Percentiles rank a stretch among this genome's conserved stretches.
Conservation (phyloP, 2,329 filamentous ascomycete species). For the Xylariaceae sp. region DNA sequence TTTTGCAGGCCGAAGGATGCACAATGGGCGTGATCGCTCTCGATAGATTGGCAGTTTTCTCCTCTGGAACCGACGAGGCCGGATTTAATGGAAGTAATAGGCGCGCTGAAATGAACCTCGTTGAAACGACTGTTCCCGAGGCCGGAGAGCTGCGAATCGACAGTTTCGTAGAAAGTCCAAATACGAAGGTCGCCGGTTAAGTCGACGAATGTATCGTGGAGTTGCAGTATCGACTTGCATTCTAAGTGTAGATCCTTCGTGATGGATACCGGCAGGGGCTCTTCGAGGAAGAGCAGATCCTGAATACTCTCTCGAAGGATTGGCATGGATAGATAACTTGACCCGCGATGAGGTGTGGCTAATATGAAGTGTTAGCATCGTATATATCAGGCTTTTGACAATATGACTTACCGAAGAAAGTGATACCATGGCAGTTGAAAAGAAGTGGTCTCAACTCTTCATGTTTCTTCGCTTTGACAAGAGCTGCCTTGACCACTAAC, state of each 20-base stretch:
- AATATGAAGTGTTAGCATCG: slow-evolving; percentile 11
- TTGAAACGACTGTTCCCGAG: slow-evolving; percentile 32
- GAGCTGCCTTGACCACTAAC: slow-evolving; percentile 51
- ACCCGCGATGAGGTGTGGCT: slow-evolving; percentile 58
- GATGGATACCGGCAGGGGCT: slow-evolving; percentile 45
- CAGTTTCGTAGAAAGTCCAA: slow-evolving; percentile 59
- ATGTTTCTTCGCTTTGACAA: slow-evolving; percentile 42
- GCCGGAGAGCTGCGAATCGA: slow-evolving; percentile 52
- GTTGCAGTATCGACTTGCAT: slow-evolving; percentile 42
- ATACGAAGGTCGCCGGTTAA: slow-evolving; percentile 53
- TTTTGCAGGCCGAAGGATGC: slow-evolving; percentile 50
- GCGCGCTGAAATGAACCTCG: slow-evolving; percentile 53
- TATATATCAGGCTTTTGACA: neutral
- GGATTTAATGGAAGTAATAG: slow-evolving; percentile 53
- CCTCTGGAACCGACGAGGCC: slow-evolving; percentile 46
- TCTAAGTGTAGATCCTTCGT: slow-evolving; percentile 47
- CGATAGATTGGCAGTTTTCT: slow-evolving; percentile 47
- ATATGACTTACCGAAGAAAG: slow-evolving; percentile 48
- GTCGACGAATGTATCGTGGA: slow-evolving; percentile 51
- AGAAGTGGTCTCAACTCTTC: slow-evolving; percentile 40
- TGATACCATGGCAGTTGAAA: slow-evolving; percentile 54
- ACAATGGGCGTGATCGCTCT: slow-evolving; percentile 50
- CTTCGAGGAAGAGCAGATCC: slow-evolving; percentile 45
- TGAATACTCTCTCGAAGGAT: slow-evolving; percentile 51
- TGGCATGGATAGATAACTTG: slow-evolving; percentile 55